Base-by-base conservation (phyloP, 228 moss, liverwort and hornwort species). In the Sphagnum magellanicum region DNA sequence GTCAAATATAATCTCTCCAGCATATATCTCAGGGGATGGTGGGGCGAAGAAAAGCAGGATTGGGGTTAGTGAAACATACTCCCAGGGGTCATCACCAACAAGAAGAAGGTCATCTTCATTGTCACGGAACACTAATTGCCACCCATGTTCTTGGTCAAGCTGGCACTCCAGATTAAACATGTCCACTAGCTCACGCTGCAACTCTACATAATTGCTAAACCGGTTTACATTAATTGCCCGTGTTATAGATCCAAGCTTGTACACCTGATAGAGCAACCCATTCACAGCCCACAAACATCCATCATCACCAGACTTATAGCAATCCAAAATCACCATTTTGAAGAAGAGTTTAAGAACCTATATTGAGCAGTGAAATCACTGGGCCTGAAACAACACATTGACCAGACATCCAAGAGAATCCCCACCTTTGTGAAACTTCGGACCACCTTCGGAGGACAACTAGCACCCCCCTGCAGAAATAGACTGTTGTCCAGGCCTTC, bases 121-220 rank as follows among this genome's bases (percentile, higher is more conserved):
- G 89, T 95, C 95, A 10, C 81, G 85, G 74, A 89, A 95, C 16
- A 92, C 82, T 3, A 95, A 78, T 73, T 89, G 75, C 95, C 95
- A 95, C 61, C 95, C 95, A 61, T 84, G 88, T 64, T 84, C 84
- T 74, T 88, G 91, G 66, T 95, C 95, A 73, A 95, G 55, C 76
- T 95, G 89, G 11, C 95, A 92, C 70, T 95, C 92, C 66, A 92
- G 68, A 70, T 87, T 90, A 16, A 95, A 95, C 95, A 95, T 95
- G 15, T 77, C 79, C 8, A 88, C 90, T 69, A 95, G 82, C 68
- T 87, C 95, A 58, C 87, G 85, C 61, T 89, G 78, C 70, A 95
- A 79, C 70, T 89, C 92, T 16, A 61, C 50, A 73, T 95, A 95
- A 69, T 90, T 72, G 64, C 77, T 84, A 72, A 95, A 95, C 0